Evolutionary conservation across 257 asterid species (phyloP).

Genomic region (Rehmannia glutinosa): DNA sequence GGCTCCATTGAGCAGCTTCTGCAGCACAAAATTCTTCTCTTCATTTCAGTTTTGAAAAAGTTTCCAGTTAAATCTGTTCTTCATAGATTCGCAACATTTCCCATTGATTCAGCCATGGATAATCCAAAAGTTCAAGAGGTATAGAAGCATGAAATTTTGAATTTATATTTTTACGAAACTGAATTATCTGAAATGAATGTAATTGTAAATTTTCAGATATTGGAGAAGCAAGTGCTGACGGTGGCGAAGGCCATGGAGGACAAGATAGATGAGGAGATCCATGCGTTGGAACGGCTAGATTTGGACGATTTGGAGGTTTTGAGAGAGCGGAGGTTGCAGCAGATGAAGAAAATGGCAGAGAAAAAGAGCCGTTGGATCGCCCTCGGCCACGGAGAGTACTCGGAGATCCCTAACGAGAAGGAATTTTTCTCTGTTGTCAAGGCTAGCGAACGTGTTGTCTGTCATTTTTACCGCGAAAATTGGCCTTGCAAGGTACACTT

Average conservation of each 20-base stretch:
- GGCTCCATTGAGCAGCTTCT: not conserved
- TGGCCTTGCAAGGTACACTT: slow-evolving; percentile 96
- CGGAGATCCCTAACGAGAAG: slow-evolving; percentile 86
- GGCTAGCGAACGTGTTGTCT: slow-evolving; percentile 96
- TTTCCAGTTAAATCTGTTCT: not conserved
- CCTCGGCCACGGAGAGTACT: slow-evolving; percentile 94
- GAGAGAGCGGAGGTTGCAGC: slow-evolving; percentile 90
- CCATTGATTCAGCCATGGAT: slow-evolving; percentile 38
- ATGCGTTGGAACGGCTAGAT: slow-evolving; percentile 81
- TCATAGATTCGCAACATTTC: slow-evolving; percentile 5
- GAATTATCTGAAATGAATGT: not conserved
- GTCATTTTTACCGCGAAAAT: slow-evolving; percentile 97
- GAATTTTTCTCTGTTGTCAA: slow-evolving; percentile 84
- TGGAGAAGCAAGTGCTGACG: slow-evolving; percentile 87
- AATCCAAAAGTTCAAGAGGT: slow-evolving; percentile 64
- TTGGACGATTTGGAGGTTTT: slow-evolving; percentile 75
- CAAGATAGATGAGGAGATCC: slow-evolving; percentile 85
- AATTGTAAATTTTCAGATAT: slow-evolving; percentile 37
- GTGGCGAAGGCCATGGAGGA: slow-evolving; percentile 96
- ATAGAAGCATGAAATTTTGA: not conserved
- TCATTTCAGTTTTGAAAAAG: slow-evolving; percentile 17
- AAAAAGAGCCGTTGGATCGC: slow-evolving; percentile 83
- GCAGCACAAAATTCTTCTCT: slow-evolving; percentile 6
- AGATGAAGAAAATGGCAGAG: slow-evolving; percentile 99
- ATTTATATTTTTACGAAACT: not conserved